phyloP scores from a whole-genome alignment of 306 rosid species.

The Comarum palustre region DNA sequence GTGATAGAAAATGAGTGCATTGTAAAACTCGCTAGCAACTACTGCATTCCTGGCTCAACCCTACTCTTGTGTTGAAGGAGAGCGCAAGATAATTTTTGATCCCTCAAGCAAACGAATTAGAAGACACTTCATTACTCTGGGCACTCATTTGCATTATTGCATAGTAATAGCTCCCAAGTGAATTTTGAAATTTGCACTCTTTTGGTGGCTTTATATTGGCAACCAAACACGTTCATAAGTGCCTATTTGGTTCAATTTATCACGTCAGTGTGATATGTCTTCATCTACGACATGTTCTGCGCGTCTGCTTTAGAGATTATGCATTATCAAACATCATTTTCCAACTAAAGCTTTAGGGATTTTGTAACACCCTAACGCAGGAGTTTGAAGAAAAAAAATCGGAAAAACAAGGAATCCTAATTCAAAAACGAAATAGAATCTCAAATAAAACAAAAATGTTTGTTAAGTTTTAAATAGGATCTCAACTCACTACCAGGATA shows the following conservation, averaged over 20 bases:
- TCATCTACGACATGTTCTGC: conserved; percentile 8
- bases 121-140: not conserved
- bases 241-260: conserved; percentile 8
- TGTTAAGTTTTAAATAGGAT: too few species aligned
- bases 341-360: conserved; percentile 28
- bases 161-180: not conserved
- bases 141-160: not conserved
- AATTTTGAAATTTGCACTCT: not conserved
- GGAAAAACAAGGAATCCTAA: too few species aligned
- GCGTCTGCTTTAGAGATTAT: conserved; percentile 21
- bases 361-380: too few species aligned
- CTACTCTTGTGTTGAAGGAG: not conserved
- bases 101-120: not conserved
- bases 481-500: too few species aligned
- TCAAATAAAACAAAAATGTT: too few species aligned
- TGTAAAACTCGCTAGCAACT: not conserved
- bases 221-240: not conserved
- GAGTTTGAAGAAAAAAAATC: too few species aligned
- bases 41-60: not conserved
- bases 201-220: conserved; percentile 1
- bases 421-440: too few species aligned
- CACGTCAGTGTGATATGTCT: conserved; percentile 6
- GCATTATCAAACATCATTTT: conserved; percentile 52
- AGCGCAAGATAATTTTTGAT: not conserved
- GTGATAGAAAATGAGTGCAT: not conserved